Conservation (phyloP, 768 basidiomycete genomes). For the Calocera cornea region DNA sequence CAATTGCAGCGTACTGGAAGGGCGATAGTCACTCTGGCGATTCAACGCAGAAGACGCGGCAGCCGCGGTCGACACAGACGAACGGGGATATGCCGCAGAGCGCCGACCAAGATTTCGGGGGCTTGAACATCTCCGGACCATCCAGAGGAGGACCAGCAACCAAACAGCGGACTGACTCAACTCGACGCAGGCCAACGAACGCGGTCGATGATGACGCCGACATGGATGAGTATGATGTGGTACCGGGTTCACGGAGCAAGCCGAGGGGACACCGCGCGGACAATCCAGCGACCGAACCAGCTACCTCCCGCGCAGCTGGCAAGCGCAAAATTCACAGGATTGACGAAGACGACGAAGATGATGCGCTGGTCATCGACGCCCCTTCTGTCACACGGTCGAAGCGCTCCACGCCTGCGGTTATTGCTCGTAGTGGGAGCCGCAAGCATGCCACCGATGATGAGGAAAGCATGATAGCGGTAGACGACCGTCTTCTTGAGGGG, state of each 20-base stretch:
- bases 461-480: not conserved
- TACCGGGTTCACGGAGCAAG: not conserved
- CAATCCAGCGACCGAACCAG: not conserved
- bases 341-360: not conserved
- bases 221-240: not conserved
- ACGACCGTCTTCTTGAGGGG: not conserved
- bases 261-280: not conserved
- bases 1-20: slow-evolving; percentile 44
- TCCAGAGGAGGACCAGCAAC: too few relatives aligned
- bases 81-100: not conserved
- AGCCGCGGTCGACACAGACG: not conserved
- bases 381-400: not conserved
- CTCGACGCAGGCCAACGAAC: not conserved
- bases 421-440: not conserved
- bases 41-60: not conserved
- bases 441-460: not conserved
- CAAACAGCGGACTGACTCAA: not conserved
- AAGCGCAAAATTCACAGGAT: not conserved
- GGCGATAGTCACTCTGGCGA: slow-evolving; percentile 9
- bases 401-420: not conserved
- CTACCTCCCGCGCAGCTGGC: not conserved
- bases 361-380: not conserved
- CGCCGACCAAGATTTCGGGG: not conserved
- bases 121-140: not conserved
- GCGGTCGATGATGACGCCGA: not conserved